Conservation (phyloP, 176 grass and related monocot species). For the Rhipidocladum racemiflorum region DNA sequence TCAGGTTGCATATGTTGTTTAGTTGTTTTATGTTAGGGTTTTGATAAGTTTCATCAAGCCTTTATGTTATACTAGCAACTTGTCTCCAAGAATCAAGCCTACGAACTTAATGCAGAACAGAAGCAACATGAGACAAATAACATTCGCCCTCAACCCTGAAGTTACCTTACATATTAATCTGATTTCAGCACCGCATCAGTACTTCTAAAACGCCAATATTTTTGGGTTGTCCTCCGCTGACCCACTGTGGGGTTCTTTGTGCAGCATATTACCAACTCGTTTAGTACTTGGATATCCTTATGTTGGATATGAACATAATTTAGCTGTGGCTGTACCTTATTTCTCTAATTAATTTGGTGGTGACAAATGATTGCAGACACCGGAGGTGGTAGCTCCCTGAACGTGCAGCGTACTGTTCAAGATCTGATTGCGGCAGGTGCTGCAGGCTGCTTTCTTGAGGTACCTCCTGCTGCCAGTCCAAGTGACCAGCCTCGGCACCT, state of each 20-base stretch:
- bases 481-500: background rate
- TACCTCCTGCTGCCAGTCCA: background rate
- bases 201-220: no score
- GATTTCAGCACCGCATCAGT: no score
- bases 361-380: slow-evolving; percentile 35
- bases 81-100: no score
- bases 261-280: background rate
- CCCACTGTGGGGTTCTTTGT: no score
- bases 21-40: no score
- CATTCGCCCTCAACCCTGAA: no score
- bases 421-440: slow-evolving; percentile 51
- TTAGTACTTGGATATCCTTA: background rate
- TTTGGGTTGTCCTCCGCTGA: no score
- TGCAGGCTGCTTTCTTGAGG: slow-evolving; percentile 55
- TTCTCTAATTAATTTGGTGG: background rate
- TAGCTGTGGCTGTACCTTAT: background rate
- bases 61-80: no score
- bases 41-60: no score
- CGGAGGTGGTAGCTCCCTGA: slow-evolving; percentile 47
- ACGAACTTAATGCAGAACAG: no score
- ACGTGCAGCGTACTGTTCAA: slow-evolving; percentile 48
- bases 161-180: no score
- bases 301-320: background rate
- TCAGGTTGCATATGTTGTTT: background rate
- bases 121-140: no score